A percentile compares a stretch with the other conserved stretches of the same genome.
Conservation (phyloP, 148 eudicot species). For the Amaranthus palmeri region DNA sequence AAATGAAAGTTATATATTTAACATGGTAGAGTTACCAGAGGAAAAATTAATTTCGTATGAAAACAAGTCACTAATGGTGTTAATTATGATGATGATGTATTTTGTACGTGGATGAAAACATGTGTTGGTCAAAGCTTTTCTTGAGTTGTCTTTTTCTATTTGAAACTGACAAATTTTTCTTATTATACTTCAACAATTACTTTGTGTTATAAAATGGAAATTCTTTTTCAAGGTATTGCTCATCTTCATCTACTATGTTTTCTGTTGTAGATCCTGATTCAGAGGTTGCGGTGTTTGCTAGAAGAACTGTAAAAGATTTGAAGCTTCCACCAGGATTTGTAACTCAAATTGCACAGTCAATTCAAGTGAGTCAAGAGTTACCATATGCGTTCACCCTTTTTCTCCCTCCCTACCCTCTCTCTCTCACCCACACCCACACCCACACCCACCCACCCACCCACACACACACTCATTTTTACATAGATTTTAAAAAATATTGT, state of each 20-base stretch:
- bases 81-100: neutral
- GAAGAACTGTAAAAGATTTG: slow-evolving; percentile 82
- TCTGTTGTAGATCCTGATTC: slow-evolving; percentile 73
- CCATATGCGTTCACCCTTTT: slow-evolving; percentile 3
- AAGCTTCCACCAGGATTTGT: slow-evolving; percentile 88
- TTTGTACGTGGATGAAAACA: no score
- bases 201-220: neutral
- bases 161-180: neutral
- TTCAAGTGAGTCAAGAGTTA: slow-evolving; percentile 48
- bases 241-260: neutral
- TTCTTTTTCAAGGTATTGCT: neutral
- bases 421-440: no score
- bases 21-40: neutral
- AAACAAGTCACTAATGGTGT: neutral
- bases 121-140: neutral
- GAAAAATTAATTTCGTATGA: neutral
- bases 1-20: neutral
- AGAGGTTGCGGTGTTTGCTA: slow-evolving; percentile 75
- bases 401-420: neutral
- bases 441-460: no score
- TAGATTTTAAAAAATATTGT: no score
- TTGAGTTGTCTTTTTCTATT: neutral
- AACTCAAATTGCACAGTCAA: slow-evolving; percentile 91
- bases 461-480: no score
- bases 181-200: neutral